Base-by-base conservation (phyloP, 192 early-diverging fungal species). In the Entomortierella parvispora region DNA sequence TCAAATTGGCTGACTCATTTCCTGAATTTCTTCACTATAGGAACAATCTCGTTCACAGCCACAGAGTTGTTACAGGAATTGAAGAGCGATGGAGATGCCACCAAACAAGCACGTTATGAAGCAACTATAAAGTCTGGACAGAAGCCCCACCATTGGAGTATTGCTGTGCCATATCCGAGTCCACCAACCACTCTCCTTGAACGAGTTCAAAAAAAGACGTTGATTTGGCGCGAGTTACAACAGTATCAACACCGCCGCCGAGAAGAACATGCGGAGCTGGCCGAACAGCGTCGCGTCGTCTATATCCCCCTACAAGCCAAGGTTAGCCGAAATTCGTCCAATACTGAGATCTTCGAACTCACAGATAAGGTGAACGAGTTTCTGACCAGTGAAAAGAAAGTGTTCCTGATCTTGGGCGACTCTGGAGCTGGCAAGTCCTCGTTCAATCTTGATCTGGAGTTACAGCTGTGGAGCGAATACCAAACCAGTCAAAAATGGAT, bases 291-390 rank as follows among this genome's bases (percentile, higher is more conserved):
- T 10, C 26, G 33, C 3, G 29, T 47, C 14, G 25, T 69, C 29
- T 69, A 69, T 54, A 61, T 69, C 58, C 50, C 67, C 6, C 67
- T 43, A 18, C 58, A 58, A 55, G 67, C 67, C 50, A 69, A 69
- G 23, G 58, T 58, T n/a, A 50, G 26, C 29, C 57, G 7, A 1
- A 3, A 26, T 0, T 14, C 49, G 0, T 0, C 25, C 8, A 58
- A 69, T 23, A 34, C 43, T 7, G 40, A 53, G 10, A 20, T 34
- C 20, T 69, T 55, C 31, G 28, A 40, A 9, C 54, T 69, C 29
- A 53, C 32, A 15, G 28, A 43, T 28, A 55, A 54, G 9, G 47
- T 60, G 15, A 20, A 61, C 14, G 67, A 61, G 20, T 69, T 69
- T 32, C 51, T 69, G 17, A 18, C 2, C 40, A 61, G 58, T 10